Evolutionary conservation across 2,329 filamentous ascomycete species (phyloP), one percentile per base, ranked within the genome.

Genomic region (Xylaria sp.): DNA sequence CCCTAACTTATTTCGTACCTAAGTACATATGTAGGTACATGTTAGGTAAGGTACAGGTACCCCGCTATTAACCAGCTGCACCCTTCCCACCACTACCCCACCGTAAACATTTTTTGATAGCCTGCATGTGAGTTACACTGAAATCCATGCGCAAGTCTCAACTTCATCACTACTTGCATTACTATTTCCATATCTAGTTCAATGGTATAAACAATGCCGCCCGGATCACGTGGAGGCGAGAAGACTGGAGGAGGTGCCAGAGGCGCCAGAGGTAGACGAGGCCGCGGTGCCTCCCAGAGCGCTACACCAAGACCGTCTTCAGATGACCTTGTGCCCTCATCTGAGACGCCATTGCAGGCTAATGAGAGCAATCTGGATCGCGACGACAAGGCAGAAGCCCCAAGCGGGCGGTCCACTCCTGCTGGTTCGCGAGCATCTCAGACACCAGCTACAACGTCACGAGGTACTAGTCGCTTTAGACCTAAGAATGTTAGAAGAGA

Each of bases 401-500:
- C 66, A 59, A 64, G 44, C 35, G 66, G 69, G 12, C 69, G 60
- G 25, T 63, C 70, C 32, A 63, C 66, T 27, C 60, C 69, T 55
- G 25, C 71, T 18, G 61, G 62, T 35, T 54, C 67, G 54, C 68
- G 73, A 25, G 70, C 79, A 25, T 78, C 78, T 8, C 72, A 78
- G 42, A 76, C 80, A 5, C 74, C 81, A 3, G 77, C 79, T 44
- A 78, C 79, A 10, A 77, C 81, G 32, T 81, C 79, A 21, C 75
- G 79, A n/a, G 75, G 77, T 23, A 68, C 76, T 10, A 80, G 79
- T 47, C 80, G 84, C 44, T 85, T 86, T 61, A 81, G 81, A 60
- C 85, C 85, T 35, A 85, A 82, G 71, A 84, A 82, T 67, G 75
- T 85, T 57, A 81, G 85, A 62, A 79, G 85, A 81, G 84, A 86